Evolutionary conservation across 495 filamentous ascomycete species (phyloP).

Genomic region (Hypoxylon rickii): DNA sequence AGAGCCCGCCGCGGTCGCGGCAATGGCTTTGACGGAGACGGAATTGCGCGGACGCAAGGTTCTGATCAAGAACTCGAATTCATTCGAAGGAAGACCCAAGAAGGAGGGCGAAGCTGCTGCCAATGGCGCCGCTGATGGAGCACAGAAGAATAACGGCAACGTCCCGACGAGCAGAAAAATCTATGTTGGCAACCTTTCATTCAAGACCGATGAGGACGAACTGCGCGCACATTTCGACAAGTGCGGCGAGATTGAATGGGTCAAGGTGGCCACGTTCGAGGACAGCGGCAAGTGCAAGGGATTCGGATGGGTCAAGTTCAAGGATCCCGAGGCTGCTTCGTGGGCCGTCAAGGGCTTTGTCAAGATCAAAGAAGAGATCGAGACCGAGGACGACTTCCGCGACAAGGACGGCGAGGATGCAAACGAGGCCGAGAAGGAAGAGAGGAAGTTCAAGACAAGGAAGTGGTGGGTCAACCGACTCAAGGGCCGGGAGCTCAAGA

Average conservation of each 20-base stretch:
- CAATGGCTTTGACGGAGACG: conserved; percentile 79
- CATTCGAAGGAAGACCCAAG: conserved; percentile 75
- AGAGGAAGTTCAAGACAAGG: conserved; percentile 61
- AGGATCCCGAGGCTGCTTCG: conserved; percentile 71
- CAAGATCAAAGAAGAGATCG: conserved; percentile 60
- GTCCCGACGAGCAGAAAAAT: conserved; percentile 75
- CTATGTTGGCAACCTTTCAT: conserved; percentile 91
- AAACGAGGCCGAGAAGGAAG: conserved; percentile 40
- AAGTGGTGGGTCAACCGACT: conserved; percentile 85
- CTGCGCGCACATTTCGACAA: conserved; percentile 77
- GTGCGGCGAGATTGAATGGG: conserved; percentile 77
- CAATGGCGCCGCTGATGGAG: conserved; percentile 43
- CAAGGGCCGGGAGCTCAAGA: conserved; percentile 75
- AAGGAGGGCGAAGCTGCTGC: conserved; percentile 42
- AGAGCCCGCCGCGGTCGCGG: conserved; percentile 67
- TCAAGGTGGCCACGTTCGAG: conserved; percentile 92
- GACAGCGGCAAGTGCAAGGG: conserved; percentile 98
- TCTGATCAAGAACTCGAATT: conserved; percentile 89
- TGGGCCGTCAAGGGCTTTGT: conserved; percentile 84
- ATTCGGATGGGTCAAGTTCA: conserved; percentile 92
- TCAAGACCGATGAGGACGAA: conserved; percentile 80
- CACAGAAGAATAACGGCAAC: conserved; percentile 55
- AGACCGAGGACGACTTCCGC: conserved; percentile 61
- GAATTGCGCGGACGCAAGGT: conserved; percentile 74
- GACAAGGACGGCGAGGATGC: conserved; percentile 54